phyloP scores from a whole-genome alignment of 257 asterid species.

The Paulownia fortunei region DNA sequence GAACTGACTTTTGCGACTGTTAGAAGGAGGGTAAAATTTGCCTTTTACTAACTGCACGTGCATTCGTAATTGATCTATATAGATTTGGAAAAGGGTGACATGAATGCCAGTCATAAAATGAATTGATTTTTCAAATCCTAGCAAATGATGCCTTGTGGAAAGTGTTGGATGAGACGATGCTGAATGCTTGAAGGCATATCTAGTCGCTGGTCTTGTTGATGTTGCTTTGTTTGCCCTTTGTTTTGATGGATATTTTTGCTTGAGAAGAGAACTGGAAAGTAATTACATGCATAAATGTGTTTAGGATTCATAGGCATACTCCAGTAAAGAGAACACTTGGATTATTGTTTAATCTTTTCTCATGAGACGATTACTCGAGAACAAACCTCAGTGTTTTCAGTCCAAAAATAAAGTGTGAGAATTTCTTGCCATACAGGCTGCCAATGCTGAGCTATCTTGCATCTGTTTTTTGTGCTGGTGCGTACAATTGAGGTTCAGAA shows the following conservation, averaged over 20 bases:
- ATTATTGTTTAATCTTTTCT: not conserved
- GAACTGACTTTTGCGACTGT: not conserved
- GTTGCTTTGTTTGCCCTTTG: not conserved
- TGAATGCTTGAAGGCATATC: not conserved
- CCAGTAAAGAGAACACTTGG: not conserved
- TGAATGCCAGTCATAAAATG: too few relatives aligned
- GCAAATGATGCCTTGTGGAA: not conserved
- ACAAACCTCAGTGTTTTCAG: not conserved
- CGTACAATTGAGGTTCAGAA: constrained; percentile 73
- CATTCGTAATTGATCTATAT: too few relatives aligned
- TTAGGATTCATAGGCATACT: not conserved
- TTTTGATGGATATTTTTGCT: not conserved
- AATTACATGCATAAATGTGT: not conserved
- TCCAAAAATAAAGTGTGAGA: not conserved
- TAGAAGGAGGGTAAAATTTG: too few relatives aligned
- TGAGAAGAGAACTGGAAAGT: too few relatives aligned
- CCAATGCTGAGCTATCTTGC: constrained; percentile 65
- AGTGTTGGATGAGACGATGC: not conserved
- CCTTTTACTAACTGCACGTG: too few relatives aligned
- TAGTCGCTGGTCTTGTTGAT: not conserved
- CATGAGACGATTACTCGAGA: not conserved
- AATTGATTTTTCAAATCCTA: not conserved
- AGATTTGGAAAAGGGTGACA: too few relatives aligned
- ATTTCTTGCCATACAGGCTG: constrained; percentile 49
- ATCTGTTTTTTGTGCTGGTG: constrained; percentile 75